Evolutionary conservation across 495 filamentous ascomycete species (phyloP).

Genomic region (Xylaria castorea): DNA sequence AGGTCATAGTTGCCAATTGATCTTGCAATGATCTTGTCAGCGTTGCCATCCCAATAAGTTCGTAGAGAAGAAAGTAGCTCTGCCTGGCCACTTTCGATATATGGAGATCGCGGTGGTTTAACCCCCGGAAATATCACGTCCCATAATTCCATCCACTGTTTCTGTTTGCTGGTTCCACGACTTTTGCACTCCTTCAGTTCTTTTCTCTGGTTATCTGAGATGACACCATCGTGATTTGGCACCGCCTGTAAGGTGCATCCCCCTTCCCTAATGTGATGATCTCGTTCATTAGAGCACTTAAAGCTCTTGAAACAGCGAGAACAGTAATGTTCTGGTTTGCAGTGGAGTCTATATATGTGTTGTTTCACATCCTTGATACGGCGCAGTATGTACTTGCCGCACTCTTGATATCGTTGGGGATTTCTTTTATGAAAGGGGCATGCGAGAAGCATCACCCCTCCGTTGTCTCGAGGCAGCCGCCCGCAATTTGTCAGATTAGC

Average conservation of each 20-base stretch:
- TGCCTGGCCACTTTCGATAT: constrained; percentile 26
- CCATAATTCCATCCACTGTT: constrained; percentile 32
- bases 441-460: constrained; percentile 14
- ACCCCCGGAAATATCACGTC: constrained; percentile 26
- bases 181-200: constrained; percentile 26
- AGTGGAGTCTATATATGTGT: constrained; percentile 31
- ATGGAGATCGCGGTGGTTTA: constrained; percentile 25
- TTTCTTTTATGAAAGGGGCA: constrained; percentile 33
- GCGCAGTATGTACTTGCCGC: constrained; percentile 26
- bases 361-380: constrained; percentile 37
- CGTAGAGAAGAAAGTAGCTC: constrained; percentile 21
- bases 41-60: constrained; percentile 12
- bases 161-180: constrained; percentile 21
- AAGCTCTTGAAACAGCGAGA: constrained; percentile 28
- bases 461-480: neutral
- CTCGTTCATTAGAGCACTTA: constrained; percentile 18
- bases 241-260: neutral
- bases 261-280: constrained; percentile 18
- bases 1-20: neutral
- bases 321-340: constrained; percentile 31
- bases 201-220: constrained; percentile 30
- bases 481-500: neutral
- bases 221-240: constrained; percentile 25
- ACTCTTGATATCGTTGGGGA: constrained; percentile 23
- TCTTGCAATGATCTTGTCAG: constrained; percentile 6